phyloP scores from a whole-genome alignment of 1,284 basidiomycete species.

The Golubevia pallescens region DNA sequence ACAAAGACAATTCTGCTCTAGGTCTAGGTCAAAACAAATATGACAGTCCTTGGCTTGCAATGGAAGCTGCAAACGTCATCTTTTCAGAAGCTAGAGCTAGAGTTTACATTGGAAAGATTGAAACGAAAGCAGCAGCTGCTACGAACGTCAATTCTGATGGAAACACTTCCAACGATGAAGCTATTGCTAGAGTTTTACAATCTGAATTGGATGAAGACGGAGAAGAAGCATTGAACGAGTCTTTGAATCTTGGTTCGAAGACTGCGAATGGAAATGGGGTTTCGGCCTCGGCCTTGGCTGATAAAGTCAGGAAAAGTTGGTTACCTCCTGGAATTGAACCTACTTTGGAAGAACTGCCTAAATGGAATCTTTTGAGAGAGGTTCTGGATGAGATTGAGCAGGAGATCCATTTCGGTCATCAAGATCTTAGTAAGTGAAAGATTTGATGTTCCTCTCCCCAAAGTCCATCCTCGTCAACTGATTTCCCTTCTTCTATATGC shows the following conservation, averaged over 20 bases:
- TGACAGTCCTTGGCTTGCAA: conserved; percentile 79
- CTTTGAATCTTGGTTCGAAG: not conserved
- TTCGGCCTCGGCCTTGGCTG: not conserved
- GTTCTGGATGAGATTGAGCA: conserved; percentile 90
- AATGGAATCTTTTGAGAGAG: conserved; percentile 86
- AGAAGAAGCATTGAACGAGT: conserved; percentile 62
- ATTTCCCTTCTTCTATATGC: not conserved
- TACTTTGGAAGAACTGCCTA: conserved; percentile 89
- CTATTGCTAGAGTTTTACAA: conserved; percentile 3
- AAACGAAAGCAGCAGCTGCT: conserved; percentile 48
- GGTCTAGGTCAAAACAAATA: conserved; percentile 69
- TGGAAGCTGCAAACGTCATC: conserved; percentile 85
- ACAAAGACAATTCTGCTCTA: conserved; percentile 47
- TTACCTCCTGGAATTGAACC: conserved; percentile 81
- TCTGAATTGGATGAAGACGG: conserved; percentile 27
- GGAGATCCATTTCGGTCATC: conserved; percentile 72
- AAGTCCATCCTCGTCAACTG: no score
- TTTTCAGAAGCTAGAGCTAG: conserved; percentile 81
- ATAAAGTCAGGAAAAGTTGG: conserved; percentile 66
- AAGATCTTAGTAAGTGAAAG: conserved; percentile 23
- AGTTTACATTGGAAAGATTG: conserved; percentile 72
- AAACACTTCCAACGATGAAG: conserved; percentile 3
- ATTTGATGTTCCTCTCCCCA: no score
- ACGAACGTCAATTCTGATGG: conserved; percentile 20
- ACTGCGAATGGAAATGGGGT: no score